Evolutionary conservation across 179 eudicot genomes (phyloP).

Genomic region (Pouteria campechiana): DNA sequence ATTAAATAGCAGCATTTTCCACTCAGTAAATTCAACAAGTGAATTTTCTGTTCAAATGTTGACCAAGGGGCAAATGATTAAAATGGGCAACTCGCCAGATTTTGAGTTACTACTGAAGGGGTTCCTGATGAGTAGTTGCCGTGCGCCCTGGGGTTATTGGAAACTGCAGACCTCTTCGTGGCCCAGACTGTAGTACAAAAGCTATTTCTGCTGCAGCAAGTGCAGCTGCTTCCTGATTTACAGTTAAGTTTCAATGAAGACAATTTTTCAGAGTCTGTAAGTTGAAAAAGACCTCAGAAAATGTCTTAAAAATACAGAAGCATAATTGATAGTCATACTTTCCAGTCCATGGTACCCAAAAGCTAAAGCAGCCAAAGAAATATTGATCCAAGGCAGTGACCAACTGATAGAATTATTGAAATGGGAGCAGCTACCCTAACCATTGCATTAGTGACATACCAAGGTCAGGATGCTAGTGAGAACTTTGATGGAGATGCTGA

Average conservation of each 20-base stretch:
- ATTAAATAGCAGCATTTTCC: no score
- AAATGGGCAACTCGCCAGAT: no score
- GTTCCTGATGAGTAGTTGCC: slow-evolving; percentile 30
- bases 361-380: not conserved
- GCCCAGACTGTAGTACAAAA: slow-evolving; percentile 66
- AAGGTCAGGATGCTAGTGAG: no score
- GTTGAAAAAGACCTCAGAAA: no score
- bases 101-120: slow-evolving; percentile 27
- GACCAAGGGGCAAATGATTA: not conserved
- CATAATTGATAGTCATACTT: no score
- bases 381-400: no score
- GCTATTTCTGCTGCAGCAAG: slow-evolving; percentile 73
- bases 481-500: no score
- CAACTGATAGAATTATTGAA: no score
- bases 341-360: no score
- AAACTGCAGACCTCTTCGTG: slow-evolving; percentile 55
- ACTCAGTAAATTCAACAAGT: slow-evolving; percentile 5
- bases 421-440: not conserved
- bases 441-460: no score
- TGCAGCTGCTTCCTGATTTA: slow-evolving; percentile 62
- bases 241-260: not conserved
- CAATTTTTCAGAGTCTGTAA: no score
- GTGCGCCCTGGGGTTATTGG: slow-evolving; percentile 48
- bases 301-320: no score
- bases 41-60: slow-evolving; percentile 2